Conservation (phyloP, 164 flowering plant species). For the Stephania japonica region DNA sequence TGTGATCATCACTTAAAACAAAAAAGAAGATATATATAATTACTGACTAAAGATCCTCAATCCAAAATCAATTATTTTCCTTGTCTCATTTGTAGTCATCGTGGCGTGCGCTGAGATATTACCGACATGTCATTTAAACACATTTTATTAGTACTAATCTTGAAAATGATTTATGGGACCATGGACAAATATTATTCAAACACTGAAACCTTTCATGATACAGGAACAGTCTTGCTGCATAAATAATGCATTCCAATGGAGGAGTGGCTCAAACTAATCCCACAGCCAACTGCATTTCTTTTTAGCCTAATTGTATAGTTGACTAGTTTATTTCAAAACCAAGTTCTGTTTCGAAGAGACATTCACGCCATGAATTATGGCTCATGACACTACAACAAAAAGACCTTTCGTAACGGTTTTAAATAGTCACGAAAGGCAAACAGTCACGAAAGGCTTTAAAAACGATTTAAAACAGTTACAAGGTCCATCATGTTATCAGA, state of each 20-base stretch:
- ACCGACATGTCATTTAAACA: not conserved
- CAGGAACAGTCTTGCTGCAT: not conserved
- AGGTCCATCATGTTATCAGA: not conserved
- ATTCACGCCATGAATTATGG: not conserved
- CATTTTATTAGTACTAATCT: constrained; percentile 1
- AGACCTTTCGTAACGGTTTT: too few species aligned
- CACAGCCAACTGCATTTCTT: not conserved
- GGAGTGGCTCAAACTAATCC: not conserved
- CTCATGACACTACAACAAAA: too few species aligned
- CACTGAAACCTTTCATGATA: not conserved
- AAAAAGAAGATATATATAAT: not conserved
- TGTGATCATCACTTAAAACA: not conserved
- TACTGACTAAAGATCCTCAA: not conserved
- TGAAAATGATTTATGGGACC: not conserved
- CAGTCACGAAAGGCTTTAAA: too few species aligned
- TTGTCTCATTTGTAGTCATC: not conserved
- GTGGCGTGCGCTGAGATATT: not conserved
- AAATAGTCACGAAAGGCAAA: too few species aligned
- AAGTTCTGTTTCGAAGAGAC: not conserved
- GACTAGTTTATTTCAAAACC: not conserved
- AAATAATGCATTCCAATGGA: not conserved
- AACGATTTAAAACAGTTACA: too few species aligned
- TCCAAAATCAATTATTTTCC: not conserved
- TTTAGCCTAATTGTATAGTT: not conserved
- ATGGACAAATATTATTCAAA: not conserved